Percentiles rank a stretch among this genome's conserved stretches.
Conservation (phyloP, 345 rosid genomes). For the Bretschneidera sinensis region DNA sequence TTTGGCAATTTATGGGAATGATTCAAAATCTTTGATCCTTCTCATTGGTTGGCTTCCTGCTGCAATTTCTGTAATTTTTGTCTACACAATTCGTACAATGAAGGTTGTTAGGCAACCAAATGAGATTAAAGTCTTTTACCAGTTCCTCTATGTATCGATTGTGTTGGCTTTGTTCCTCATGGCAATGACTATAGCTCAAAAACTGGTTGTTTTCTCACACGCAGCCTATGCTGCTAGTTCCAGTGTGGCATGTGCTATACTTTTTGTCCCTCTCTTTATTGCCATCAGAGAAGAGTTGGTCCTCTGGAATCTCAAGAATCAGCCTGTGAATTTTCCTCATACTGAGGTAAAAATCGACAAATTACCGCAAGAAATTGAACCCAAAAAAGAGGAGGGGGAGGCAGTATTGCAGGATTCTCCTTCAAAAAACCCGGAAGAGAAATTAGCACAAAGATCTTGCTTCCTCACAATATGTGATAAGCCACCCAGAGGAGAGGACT, state of each 20-base stretch:
- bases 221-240: slow-evolving; percentile 49
- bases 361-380: slow-evolving; percentile 16
- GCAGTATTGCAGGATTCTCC: neutral
- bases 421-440: slow-evolving; percentile 9
- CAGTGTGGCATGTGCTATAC: slow-evolving; percentile 39
- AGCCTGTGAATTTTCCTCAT: slow-evolving; percentile 22
- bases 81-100: slow-evolving; percentile 52
- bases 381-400: slow-evolving; percentile 10
- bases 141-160: slow-evolving; percentile 54
- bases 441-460: slow-evolving; percentile 38
- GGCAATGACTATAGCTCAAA: slow-evolving; percentile 56
- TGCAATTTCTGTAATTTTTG: slow-evolving; percentile 65
- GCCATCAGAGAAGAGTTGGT: slow-evolving; percentile 54
- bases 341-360: slow-evolving; percentile 23
- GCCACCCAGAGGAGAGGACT: slow-evolving; percentile 82
- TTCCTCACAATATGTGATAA: slow-evolving; percentile 42
- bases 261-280: slow-evolving; percentile 59
- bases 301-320: slow-evolving; percentile 48
- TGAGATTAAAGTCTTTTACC: slow-evolving; percentile 56
- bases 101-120: slow-evolving; percentile 46
- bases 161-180: slow-evolving; percentile 67
- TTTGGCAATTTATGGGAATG: slow-evolving; percentile 72
- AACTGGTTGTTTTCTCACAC: slow-evolving; percentile 38
- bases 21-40: slow-evolving; percentile 65
- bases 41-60: slow-evolving; percentile 86